These are phyloP conservation scores for Geotrichum australiense DNA, from an alignment of 1,139 yeast species.

Conservation along the genomic window DNA sequence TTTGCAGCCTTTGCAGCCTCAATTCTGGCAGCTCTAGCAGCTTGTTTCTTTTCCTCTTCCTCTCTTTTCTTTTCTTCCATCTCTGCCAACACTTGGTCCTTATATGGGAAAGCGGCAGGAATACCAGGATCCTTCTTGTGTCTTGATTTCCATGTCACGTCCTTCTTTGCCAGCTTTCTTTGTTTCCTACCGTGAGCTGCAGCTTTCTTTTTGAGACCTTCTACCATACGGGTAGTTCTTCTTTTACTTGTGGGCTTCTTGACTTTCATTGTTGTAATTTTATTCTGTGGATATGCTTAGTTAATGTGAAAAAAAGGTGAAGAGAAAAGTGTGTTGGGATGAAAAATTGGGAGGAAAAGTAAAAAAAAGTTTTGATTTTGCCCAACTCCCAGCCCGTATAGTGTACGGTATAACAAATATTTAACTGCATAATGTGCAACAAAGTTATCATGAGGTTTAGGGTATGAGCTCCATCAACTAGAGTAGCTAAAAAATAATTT, in stretches of 20 bases:
- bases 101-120: constrained; percentile 92
- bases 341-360: no score
- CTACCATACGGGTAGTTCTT: constrained; percentile 84
- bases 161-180: constrained; percentile 74
- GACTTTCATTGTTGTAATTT: constrained; percentile 13
- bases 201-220: constrained; percentile 93
- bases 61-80: constrained; percentile 66
- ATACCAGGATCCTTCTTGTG: constrained; percentile 84
- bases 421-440: no score
- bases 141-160: constrained; percentile 87
- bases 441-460: no score
- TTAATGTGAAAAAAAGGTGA: no score
- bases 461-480: no score
- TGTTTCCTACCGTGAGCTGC: constrained; percentile 87
- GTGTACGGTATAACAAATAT: no score
- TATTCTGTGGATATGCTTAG: no score
- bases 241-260: constrained; percentile 60
- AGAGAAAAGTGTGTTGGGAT: no score
- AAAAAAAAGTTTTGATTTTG: no score
- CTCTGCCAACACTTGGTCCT: constrained; percentile 72
- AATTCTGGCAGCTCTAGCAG: constrained; percentile 12
- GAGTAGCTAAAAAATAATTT: no score
- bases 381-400: no score
- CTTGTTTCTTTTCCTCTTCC: constrained; percentile 28
- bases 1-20: constrained; percentile 23